Base-by-base conservation (phyloP, 768 basidiomycete genomes). In the Sporobolomyces roseus region DNA sequence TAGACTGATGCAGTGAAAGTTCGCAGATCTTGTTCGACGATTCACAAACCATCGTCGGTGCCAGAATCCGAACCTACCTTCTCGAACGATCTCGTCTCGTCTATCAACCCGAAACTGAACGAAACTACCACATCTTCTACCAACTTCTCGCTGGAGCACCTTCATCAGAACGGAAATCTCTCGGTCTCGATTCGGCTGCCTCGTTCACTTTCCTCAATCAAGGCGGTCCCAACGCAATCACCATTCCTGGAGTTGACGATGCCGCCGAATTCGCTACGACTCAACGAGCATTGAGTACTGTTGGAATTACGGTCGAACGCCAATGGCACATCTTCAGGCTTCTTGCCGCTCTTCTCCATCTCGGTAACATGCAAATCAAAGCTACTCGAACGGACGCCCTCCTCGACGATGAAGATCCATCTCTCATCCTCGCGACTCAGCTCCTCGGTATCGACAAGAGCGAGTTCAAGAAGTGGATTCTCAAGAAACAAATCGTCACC, bases 101-200 rank as follows among this genome's bases (percentile, higher is more conserved):
- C 65, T 97, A 94, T 79, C 96, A 99, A 79, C 94, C 96, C 23
- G 83, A 89, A 66, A 93, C 90, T 50, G 96, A 99, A 79, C 87
- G 96, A 67, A 99, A 99, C 80, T 99, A 98, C 80, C 96, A 99
- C 79, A 97, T 99, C 75, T 99, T 99, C 83, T 98, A 99, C 80
- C 96, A 99, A 78, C 82, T 99, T n/a, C 92, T 94, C 74, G 90
- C 93, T 0, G 96, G 96, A 54, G 92, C 91, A 14, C 93, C 96
- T 3, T 81, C 89, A 29, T 94, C 94, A 79, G 96, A 99, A 77
- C 86, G 91, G 48, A 94, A 94, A 79, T 91, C 93, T 75, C 85
- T 97, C 51, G 93, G 92, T 8, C 83, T 99, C 43, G 91, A 93
- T 25, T 90, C 93, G 76, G 83, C 90, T 65, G 85, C 85, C 63